phyloP scores from a whole-genome alignment of 345 rosid genomes.

The Dipteronia sinensis region DNA sequence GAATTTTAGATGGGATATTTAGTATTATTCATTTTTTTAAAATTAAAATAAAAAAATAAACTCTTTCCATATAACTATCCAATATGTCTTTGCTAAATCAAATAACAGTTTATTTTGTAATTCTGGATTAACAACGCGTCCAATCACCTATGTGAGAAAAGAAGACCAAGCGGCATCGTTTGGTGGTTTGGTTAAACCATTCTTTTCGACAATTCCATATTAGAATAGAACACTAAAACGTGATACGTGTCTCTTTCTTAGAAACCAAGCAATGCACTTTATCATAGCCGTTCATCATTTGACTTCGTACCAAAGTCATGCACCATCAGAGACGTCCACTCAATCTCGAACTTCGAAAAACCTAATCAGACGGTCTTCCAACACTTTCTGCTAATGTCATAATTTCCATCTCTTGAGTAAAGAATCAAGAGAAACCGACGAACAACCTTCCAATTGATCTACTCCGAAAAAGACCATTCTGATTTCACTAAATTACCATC shows the following conservation, averaged over 20 bases:
- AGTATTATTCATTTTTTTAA: too few relatives aligned
- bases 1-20: too few relatives aligned
- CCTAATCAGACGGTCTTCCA: not conserved
- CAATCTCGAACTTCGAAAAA: not conserved
- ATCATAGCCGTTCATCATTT: constrained; percentile 15
- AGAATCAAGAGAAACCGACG: not conserved
- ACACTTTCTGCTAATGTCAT: not conserved
- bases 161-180: not conserved
- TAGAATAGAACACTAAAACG: not conserved
- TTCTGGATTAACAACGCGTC: too few relatives aligned
- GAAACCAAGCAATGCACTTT: constrained; percentile 18
- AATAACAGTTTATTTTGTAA: too few relatives aligned
- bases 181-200: not conserved
- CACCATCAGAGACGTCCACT: constrained; percentile 16
- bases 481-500: not conserved
- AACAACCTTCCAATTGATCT: not conserved
- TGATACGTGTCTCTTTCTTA: constrained; percentile 13
- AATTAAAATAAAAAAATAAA: too few relatives aligned
- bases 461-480: not conserved
- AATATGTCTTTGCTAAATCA: too few relatives aligned
- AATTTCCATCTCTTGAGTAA: not conserved
- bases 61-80: too few relatives aligned
- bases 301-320: not conserved
- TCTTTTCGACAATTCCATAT: not conserved
- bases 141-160: not conserved